These are phyloP conservation scores for Arabis hirsuta DNA, from an alignment of 345 rosid species.

Conservation along the genomic window DNA sequence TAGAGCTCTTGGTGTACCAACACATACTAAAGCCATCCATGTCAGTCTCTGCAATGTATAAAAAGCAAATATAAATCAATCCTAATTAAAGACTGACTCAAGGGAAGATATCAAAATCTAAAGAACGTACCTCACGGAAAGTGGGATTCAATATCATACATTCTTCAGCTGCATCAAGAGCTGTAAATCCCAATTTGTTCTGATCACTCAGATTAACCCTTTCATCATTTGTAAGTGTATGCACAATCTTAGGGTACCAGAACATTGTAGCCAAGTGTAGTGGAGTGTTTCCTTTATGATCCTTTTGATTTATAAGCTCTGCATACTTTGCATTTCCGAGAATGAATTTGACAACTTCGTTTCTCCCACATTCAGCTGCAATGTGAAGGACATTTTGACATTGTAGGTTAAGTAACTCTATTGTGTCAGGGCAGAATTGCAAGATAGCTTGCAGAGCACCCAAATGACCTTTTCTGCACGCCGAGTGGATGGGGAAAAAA, in stretches of 20 bases:
- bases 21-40: constrained; percentile 20
- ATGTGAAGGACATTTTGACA: constrained; percentile 26
- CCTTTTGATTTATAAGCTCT: constrained; percentile 6
- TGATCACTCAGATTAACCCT: constrained; percentile 1
- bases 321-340: neutral
- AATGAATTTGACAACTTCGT: constrained; percentile 13
- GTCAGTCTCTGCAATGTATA: constrained; percentile 15
- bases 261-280: constrained; percentile 30
- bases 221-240: neutral
- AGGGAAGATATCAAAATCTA: neutral
- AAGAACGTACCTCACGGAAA: constrained; percentile 23
- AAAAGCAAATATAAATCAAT: neutral
- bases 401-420: constrained; percentile 12
- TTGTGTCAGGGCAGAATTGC: neutral
- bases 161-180: constrained; percentile 24
- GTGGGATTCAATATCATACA: neutral
- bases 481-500: constrained; percentile 27
- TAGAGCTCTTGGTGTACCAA: constrained; percentile 14
- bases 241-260: constrained; percentile 25
- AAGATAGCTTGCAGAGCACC: neutral
- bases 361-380: constrained; percentile 21
- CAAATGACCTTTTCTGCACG: constrained; percentile 9
- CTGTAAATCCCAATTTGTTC: constrained; percentile 15
- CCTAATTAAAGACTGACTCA: neutral
- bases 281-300: constrained; percentile 26